Conservation (phyloP, 2,329 filamentous ascomycete species). For the Aspergillus pseudoterreus region DNA sequence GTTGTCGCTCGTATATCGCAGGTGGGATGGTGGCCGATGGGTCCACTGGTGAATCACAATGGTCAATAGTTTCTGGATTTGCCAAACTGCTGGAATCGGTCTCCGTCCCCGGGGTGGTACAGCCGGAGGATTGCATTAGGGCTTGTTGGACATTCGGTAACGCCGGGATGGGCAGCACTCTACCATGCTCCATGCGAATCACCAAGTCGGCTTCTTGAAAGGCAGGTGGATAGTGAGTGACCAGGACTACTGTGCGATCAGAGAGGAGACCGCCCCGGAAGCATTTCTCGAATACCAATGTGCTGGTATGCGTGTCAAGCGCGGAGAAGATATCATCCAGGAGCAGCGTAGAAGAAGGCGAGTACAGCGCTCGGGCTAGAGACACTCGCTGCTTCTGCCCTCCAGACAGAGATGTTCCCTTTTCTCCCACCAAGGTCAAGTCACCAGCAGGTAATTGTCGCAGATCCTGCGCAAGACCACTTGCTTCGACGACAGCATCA, state of each 20-base stretch:
- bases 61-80: background rate
- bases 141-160: constrained; percentile 1
- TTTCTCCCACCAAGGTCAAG: constrained; percentile 58
- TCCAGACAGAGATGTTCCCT: constrained; percentile 60
- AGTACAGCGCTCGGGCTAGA: constrained; percentile 56
- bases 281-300: constrained; percentile 54
- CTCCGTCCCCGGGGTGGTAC: constrained; percentile 6
- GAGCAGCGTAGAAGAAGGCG: constrained; percentile 52
- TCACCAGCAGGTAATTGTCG: constrained; percentile 56
- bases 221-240: constrained; percentile 45
- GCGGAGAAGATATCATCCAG: constrained; percentile 61
- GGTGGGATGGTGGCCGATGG: constrained; percentile 1
- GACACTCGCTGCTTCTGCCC: constrained; percentile 62
- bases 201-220: constrained; percentile 20
- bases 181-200: constrained; percentile 18
- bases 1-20: constrained; percentile 6
- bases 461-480: constrained; percentile 56
- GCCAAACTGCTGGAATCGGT: background rate
- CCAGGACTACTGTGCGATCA: constrained; percentile 54
- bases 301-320: constrained; percentile 56
- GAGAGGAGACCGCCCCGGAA: constrained; percentile 55
- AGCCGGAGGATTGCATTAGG: constrained; percentile 1
- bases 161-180: constrained; percentile 11
- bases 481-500: constrained; percentile 58
- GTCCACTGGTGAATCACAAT: constrained; percentile 7